These are phyloP conservation scores for Hemileccinum rubropunctum DNA, from an alignment of 768 basidiomycete species.

Conservation along the genomic window DNA sequence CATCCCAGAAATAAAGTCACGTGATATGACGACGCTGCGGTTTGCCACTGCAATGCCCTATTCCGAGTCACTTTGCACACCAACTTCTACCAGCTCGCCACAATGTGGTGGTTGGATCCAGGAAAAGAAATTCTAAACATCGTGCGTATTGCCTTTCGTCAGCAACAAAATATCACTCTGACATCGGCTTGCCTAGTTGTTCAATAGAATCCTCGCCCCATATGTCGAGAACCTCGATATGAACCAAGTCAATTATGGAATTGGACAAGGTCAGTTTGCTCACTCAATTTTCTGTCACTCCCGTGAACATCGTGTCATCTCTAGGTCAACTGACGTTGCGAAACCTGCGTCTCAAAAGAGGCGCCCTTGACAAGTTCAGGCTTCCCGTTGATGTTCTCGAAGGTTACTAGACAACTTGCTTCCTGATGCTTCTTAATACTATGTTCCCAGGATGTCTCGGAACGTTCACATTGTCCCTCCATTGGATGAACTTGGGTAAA, in stretches of 20 bases:
- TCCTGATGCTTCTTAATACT: not conserved
- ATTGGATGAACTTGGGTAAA: slow-evolving; percentile 87
- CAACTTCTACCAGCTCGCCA: slow-evolving; percentile 19
- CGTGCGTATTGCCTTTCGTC: slow-evolving; percentile 34
- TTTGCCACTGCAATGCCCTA: slow-evolving; percentile 33
- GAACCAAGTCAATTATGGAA: slow-evolving; percentile 92
- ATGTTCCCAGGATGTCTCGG: slow-evolving; percentile 69
- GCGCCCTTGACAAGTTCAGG: slow-evolving; percentile 91
- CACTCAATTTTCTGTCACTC: not conserved
- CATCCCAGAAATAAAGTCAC: slow-evolving; percentile 11
- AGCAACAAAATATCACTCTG: not conserved
- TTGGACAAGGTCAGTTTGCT: slow-evolving; percentile 64
- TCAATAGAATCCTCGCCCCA: slow-evolving; percentile 89
- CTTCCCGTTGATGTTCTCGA: slow-evolving; percentile 94
- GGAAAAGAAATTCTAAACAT: slow-evolving; percentile 82
- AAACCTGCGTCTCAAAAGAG: slow-evolving; percentile 86
- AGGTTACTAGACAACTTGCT: slow-evolving; percentile 43
- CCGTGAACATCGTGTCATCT: slow-evolving; percentile 5
- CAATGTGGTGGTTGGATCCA: slow-evolving; percentile 87
- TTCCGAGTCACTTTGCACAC: slow-evolving; percentile 12
- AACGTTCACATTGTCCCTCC: slow-evolving; percentile 78
- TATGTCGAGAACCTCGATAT: slow-evolving; percentile 97
- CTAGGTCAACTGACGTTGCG: slow-evolving; percentile 75
- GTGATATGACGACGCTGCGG: slow-evolving; percentile 26
- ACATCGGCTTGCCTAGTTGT: slow-evolving; percentile 44